phyloP scores from a whole-genome alignment of 2,329 filamentous ascomycete genomes.

The Incumbomyces lentus region DNA sequence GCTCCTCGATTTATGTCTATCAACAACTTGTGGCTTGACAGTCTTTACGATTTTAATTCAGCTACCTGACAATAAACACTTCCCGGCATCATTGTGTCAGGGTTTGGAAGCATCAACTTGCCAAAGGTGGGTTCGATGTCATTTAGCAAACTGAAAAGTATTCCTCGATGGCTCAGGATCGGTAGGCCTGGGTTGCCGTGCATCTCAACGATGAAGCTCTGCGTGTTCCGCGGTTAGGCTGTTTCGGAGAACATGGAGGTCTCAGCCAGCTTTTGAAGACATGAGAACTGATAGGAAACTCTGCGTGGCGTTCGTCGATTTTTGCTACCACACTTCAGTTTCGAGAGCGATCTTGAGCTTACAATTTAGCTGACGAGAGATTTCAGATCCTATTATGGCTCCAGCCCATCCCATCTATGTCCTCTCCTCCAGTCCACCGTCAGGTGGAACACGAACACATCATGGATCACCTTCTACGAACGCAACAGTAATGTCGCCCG shows the following conservation, averaged over 20 bases:
- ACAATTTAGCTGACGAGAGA: no score
- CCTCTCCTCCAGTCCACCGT: constrained; percentile 3
- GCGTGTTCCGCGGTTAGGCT: no score
- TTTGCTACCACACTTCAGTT: no score
- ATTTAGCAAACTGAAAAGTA: not conserved
- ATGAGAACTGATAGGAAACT: no score
- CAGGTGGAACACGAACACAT: constrained; percentile 27
- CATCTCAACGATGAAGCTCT: no score
- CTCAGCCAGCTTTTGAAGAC: no score
- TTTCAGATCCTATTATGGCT: no score
- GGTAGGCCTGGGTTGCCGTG: no score
- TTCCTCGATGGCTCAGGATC: not conserved
- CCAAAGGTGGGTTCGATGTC: not conserved
- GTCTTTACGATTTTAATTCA: constrained; percentile 2
- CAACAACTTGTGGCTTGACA: not conserved
- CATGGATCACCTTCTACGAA: constrained; percentile 56
- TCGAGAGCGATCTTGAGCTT: no score
- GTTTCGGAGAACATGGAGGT: no score
- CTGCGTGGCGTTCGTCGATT: no score
- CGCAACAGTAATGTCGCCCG: constrained; percentile 54
- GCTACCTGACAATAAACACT: not conserved
- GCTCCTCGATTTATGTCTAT: not conserved
- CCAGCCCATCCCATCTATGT: no score
- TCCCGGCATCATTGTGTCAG: not conserved
- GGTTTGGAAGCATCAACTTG: not conserved